These are phyloP conservation scores for Canavalia gladiata DNA, from an alignment of 306 rosid genomes.

Conservation along the genomic window DNA sequence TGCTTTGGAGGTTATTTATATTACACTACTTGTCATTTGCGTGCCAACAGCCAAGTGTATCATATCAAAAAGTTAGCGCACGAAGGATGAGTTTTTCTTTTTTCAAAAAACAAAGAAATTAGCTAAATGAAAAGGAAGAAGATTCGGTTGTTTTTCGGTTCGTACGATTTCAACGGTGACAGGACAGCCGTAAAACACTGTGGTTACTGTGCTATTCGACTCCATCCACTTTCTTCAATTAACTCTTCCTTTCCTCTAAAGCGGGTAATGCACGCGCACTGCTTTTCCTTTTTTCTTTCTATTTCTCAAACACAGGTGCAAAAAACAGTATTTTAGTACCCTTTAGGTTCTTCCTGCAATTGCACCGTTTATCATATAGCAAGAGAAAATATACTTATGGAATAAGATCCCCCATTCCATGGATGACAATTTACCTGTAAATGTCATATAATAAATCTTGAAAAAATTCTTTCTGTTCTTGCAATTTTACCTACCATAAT, in stretches of 20 bases:
- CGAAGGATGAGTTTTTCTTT: not conserved
- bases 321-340: too few relatives aligned
- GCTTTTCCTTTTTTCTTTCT: too few relatives aligned
- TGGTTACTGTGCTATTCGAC: not conserved
- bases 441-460: too few relatives aligned
- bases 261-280: slow-evolving; percentile 23
- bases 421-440: too few relatives aligned
- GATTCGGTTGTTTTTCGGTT: slow-evolving; percentile 27
- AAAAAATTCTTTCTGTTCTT: too few relatives aligned
- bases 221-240: not conserved
- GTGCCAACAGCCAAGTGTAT: too few relatives aligned
- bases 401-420: too few relatives aligned
- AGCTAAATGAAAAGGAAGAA: not conserved
- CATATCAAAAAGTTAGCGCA: not conserved
- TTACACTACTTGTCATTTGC: not conserved
- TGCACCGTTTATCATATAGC: too few relatives aligned
- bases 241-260: not conserved
- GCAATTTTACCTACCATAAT: too few relatives aligned
- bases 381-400: too few relatives aligned
- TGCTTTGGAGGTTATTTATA: slow-evolving; percentile 18
- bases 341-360: too few relatives aligned
- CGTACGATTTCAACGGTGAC: slow-evolving; percentile 39
- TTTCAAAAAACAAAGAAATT: not conserved
- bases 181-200: slow-evolving; percentile 29
- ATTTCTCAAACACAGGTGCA: too few relatives aligned